Base-by-base conservation (phyloP, 306 rosid species). In the Castanea crenata region DNA sequence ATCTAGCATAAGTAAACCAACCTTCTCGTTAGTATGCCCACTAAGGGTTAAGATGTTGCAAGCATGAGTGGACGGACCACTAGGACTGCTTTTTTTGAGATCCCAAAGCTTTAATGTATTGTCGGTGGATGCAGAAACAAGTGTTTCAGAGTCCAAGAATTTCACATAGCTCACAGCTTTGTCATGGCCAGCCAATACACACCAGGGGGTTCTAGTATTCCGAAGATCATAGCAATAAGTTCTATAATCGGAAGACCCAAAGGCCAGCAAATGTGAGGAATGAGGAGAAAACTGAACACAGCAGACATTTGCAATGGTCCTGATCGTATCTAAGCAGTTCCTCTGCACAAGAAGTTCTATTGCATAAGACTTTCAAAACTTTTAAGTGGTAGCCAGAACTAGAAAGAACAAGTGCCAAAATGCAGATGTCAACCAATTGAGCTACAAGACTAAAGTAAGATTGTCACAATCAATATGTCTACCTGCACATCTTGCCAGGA, bases 1-100 rank as follows among this genome's bases (percentile, higher is more conserved):
- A 46, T 77, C 59, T 55, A 61, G 55, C 75, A 64, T 69, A 55
- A 57, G 74, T 54, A 74, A 32, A 78, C 69, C 81, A 80, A 88
- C 98, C 97, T 92, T 94, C 85, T 94, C 97, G 74, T 94, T 94
- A 69, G 97, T 88, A 78, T 94, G 96, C 27, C 98, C 98, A 69
- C 86, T 78, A 64, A 94, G 89, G 77, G 95, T 88, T 84, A 86
- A 82, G 90, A 49, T 49, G 54, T 88, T 86, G 84, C 99, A 91
- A 80, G 97, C 97, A 75, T 78, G 62, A 65, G 89, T 61, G 78
- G 97, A 87, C 76, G 80, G 78, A 86, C 87, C 97, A 69, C 61
- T 59, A 21, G 88, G 74, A 71, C 84, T 86, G 82, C 89, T 88
- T 85, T 81, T 91, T 73, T 84, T 91, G 81, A 94, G 99, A 90